Percentiles rank a stretch among this genome's conserved stretches.
These are phyloP conservation scores for Panaeolus cyanescens DNA, from an alignment of 768 basidiomycete genomes.

Conservation along the genomic window DNA sequence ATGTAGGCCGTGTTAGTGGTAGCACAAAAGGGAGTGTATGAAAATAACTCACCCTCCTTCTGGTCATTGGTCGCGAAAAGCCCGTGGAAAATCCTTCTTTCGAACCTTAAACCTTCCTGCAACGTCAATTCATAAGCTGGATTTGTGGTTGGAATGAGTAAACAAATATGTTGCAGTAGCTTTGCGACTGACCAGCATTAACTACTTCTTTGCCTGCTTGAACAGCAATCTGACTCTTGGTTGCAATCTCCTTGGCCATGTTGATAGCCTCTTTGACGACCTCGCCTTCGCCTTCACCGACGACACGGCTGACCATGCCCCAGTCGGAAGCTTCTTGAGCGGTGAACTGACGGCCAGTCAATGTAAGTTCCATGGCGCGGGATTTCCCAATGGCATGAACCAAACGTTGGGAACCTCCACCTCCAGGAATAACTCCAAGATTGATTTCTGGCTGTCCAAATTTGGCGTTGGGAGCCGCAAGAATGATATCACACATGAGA, in stretches of 20 bases:
- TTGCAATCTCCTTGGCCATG: slow-evolving; percentile 76
- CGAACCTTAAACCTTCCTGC: slow-evolving; percentile 82
- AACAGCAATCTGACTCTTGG: slow-evolving; percentile 81
- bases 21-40: slow-evolving; percentile 8
- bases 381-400: slow-evolving; percentile 87
- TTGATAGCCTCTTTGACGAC: slow-evolving; percentile 87
- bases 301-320: slow-evolving; percentile 87
- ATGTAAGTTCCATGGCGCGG: slow-evolving; percentile 90
- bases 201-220: slow-evolving; percentile 93
- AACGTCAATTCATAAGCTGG: slow-evolving; percentile 81
- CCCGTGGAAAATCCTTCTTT: slow-evolving; percentile 87
- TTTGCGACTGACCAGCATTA: slow-evolving; percentile 64
- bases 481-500: slow-evolving; percentile 94
- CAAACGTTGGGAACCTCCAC: slow-evolving; percentile 92
- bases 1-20: slow-evolving; percentile 1
- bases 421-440: slow-evolving; percentile 92
- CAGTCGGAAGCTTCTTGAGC: slow-evolving; percentile 84
- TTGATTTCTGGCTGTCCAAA: slow-evolving; percentile 98
- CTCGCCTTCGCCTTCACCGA: slow-evolving; percentile 70
- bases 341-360: slow-evolving; percentile 82
- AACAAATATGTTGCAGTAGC: neutral
- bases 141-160: neutral
- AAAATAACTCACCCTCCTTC: slow-evolving; percentile 75
- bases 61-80: slow-evolving; percentile 94
- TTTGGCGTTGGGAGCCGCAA: slow-evolving; percentile 85